A percentile compares a stretch with the other conserved stretches of the same genome.
Conservation (phyloP, 805 yeast species). For the Komagataella mondaviorum region DNA sequence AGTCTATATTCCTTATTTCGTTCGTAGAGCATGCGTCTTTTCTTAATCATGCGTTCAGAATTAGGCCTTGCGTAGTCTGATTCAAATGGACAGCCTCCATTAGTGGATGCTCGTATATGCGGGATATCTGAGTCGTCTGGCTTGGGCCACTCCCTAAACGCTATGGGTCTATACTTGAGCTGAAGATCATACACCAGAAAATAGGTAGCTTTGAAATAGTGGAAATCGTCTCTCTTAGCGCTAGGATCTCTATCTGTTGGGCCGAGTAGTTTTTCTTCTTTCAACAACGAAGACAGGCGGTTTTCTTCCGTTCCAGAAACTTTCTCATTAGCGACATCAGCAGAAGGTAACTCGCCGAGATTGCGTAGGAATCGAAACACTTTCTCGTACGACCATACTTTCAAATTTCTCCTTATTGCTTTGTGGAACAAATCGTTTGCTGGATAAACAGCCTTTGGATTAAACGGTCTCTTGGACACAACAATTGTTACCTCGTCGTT, state of each 20-base stretch:
- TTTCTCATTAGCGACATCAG: conserved; percentile 6
- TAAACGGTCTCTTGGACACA: conserved; percentile 47
- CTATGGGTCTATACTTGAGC: conserved; percentile 68
- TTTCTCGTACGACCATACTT: conserved; percentile 84
- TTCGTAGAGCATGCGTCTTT: conserved; percentile 16
- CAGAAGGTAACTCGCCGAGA: conserved; percentile 29
- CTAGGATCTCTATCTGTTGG: conserved; percentile 81
- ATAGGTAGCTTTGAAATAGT: conserved; percentile 65
- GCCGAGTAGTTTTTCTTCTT: conserved; percentile 77
- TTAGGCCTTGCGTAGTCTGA: conserved; percentile 29
- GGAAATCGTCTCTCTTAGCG: conserved; percentile 74
- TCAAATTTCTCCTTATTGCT: conserved; percentile 36
- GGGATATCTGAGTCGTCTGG: conserved; percentile 26
- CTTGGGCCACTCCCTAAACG: conserved; percentile 67
- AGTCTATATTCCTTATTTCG: conserved; percentile 18
- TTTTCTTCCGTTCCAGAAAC: conserved; percentile 8
- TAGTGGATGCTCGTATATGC: conserved; percentile 41
- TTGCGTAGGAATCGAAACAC: conserved; percentile 66
- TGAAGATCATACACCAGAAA: conserved; percentile 70
- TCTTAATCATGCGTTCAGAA: conserved; percentile 12
- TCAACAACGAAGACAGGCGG: conserved; percentile 47
- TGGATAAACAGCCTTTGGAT: conserved; percentile 24
- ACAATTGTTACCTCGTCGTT: conserved; percentile 62
- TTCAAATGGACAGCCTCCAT: conserved; percentile 79
- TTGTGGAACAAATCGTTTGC: conserved; percentile 60